Base-by-base conservation (phyloP, 2,329 filamentous ascomycete genomes). In the Microdochium trichocladiopsis region DNA sequence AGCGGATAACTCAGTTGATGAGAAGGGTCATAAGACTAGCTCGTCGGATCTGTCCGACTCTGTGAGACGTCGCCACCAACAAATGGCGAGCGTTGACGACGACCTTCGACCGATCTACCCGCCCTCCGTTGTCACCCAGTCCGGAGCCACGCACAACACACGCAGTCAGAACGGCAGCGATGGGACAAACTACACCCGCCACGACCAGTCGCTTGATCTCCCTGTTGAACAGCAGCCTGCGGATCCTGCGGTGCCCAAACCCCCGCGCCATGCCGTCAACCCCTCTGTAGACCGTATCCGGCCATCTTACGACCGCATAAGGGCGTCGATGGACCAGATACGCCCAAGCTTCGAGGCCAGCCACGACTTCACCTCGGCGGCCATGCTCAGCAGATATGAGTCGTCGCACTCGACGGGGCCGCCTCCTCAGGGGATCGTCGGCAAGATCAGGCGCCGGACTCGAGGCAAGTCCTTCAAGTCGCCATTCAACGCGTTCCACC, bases 61-160 rank as follows among this genome's bases (percentile, higher is more conserved):
- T 4, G 25, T n/a, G 12, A 76, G 77, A 60, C 74, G 75, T 22
- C 76, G 78, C 68, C 83, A 80, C 66, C 71, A 71, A 55, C 73
- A 79, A 53, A 79, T 83, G 63, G 78, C 77, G 52, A 86, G 82
- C 60, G 78, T 90, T 54, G 87, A 94, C 64, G 92, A 97, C 70
- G 93, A 96, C 64, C 80, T 89, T 67, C 83, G 91, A 58, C 92
- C 92, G 28, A 95, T 97, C 62, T 97, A 97, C 70, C 90, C 93
- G 49, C 91, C 93, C 14, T 95, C 92, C 51, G 84, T 93, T 61
- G 87, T 90, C 49, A 93, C 90, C 16, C 80, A 83, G 47, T 83
- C 83, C 47, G 54, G 63, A 22, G 58, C 60, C 2, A 93, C 88
- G 28, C 87, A 94, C 66, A 93, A 84, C 57, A 76, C 91, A 58